Percentiles rank a stretch among this genome's conserved stretches.
Conservation (phyloP, 208 protist genomes). For the Eutreptiella sp. region DNA sequence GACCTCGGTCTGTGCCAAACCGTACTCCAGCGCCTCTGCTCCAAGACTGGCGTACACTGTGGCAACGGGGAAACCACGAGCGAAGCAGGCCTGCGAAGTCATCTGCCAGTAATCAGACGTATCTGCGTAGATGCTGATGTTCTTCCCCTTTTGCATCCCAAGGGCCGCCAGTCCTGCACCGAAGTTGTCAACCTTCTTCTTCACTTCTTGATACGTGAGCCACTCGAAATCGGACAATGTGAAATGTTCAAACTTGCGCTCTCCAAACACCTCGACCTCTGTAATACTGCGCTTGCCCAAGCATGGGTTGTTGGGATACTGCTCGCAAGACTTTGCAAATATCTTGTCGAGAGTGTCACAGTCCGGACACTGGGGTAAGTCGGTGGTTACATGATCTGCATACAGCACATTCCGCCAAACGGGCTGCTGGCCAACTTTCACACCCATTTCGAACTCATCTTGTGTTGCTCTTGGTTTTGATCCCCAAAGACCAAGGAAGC, state of each 20-base stretch:
- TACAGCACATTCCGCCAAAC: too few relatives aligned
- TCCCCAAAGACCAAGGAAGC: too few relatives aligned
- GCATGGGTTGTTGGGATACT: not conserved
- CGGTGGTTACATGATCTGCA: too few relatives aligned
- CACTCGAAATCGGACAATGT: not conserved
- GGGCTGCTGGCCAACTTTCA: too few relatives aligned
- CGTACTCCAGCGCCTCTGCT: constrained; percentile 55
- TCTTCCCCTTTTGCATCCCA: constrained; percentile 4
- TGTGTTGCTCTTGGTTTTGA: too few relatives aligned
- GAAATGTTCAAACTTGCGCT: not conserved
- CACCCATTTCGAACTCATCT: too few relatives aligned
- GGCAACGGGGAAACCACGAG: constrained; percentile 55
- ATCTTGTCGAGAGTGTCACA: too few relatives aligned
- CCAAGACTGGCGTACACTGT: constrained; percentile 76
- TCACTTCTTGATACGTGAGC: constrained; percentile 1
- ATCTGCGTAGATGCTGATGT: constrained; percentile 13
- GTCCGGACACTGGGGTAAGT: too few relatives aligned
- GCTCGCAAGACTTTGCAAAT: not conserved
- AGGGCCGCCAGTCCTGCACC: constrained; percentile 2
- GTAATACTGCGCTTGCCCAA: constrained; percentile 1
- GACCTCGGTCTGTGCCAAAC: constrained; percentile 54
- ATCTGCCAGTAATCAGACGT: constrained; percentile 14
- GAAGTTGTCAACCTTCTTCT: constrained; percentile 12
- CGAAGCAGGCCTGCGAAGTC: constrained; percentile 2
- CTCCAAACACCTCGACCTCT: constrained; percentile 5